A percentile compares a stretch with the other conserved stretches of the same genome.
Conservation (phyloP, 2,329 filamentous ascomycete genomes). For the Cladosporium sp. region DNA sequence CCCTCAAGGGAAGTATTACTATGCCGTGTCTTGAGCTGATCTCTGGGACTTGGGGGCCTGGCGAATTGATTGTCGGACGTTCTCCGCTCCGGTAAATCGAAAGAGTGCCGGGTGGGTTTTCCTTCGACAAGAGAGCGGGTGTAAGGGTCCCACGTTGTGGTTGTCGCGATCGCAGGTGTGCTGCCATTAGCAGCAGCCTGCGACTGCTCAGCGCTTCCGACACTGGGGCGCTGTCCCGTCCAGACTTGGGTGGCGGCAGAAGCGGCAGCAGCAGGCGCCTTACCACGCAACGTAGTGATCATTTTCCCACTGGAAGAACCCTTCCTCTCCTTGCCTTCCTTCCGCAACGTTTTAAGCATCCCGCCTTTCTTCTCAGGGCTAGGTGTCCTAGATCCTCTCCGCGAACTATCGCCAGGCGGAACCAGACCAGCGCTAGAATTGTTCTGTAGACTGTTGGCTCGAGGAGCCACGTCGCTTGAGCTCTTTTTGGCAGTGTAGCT, state of each 20-base stretch:
- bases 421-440: conserved; percentile 16
- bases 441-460: conserved; percentile 24
- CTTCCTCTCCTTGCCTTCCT: conserved; percentile 23
- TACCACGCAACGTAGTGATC: conserved; percentile 37
- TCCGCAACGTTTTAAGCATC: conserved; percentile 42
- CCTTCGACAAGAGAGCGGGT: conserved; percentile 27
- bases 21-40: conserved; percentile 18
- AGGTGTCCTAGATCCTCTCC: conserved; percentile 49
- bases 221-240: conserved; percentile 29
- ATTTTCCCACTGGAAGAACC: conserved; percentile 40
- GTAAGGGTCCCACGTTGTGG: conserved; percentile 28
- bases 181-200: not conserved
- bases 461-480: conserved; percentile 29
- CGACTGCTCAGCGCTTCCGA: conserved; percentile 14
- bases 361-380: conserved; percentile 56
- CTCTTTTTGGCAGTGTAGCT: conserved; percentile 42
- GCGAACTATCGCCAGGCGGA: conserved; percentile 23
- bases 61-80: conserved; percentile 21
- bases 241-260: conserved; percentile 60
- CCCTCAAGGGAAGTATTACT: conserved; percentile 18
- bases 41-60: conserved; percentile 27
- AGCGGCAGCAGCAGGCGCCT: conserved; percentile 50
- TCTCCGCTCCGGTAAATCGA: conserved; percentile 14
- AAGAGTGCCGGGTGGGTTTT: conserved; percentile 6
- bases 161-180: not conserved